Percentiles rank a stretch among this genome's conserved stretches.
Evolutionary conservation across 345 rosid species (phyloP).

Genomic region (Eucalyptus cloeziana): DNA sequence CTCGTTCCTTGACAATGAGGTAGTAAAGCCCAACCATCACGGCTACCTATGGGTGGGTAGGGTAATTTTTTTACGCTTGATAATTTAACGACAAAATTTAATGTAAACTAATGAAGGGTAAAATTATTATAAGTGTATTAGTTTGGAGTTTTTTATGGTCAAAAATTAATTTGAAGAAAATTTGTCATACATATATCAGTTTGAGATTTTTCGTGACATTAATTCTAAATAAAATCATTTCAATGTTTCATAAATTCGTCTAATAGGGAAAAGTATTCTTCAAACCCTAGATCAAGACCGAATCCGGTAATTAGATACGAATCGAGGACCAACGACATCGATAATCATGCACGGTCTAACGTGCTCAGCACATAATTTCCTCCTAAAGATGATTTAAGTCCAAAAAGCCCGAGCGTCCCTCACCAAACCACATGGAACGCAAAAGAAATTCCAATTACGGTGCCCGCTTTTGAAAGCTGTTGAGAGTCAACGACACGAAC

Average conservation of each 20-base stretch:
- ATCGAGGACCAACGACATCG: background rate
- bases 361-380: background rate
- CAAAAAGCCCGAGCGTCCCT: background rate
- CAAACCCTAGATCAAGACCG: background rate
- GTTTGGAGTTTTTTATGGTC: too few relatives aligned
- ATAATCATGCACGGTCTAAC: background rate
- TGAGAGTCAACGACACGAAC: background rate
- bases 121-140: background rate
- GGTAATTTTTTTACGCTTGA: too few relatives aligned
- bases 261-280: background rate
- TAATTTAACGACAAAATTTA: too few relatives aligned
- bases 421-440: background rate
- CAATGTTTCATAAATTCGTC: background rate
- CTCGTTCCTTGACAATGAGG: too few relatives aligned
- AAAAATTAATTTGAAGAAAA: too few relatives aligned
- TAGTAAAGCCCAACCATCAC: too few relatives aligned
- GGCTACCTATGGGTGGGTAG: too few relatives aligned
- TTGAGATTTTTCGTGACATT: background rate
- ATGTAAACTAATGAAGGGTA: background rate
- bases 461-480: background rate
- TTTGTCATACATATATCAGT: fast-evolving
- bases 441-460: background rate
- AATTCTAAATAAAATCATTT: background rate
- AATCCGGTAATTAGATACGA: background rate
- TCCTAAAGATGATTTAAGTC: background rate